Evolutionary conservation across 202 grass and related monocot species (phyloP), one percentile per base, ranked within the genome.

Genomic region (Panicum hallii): DNA sequence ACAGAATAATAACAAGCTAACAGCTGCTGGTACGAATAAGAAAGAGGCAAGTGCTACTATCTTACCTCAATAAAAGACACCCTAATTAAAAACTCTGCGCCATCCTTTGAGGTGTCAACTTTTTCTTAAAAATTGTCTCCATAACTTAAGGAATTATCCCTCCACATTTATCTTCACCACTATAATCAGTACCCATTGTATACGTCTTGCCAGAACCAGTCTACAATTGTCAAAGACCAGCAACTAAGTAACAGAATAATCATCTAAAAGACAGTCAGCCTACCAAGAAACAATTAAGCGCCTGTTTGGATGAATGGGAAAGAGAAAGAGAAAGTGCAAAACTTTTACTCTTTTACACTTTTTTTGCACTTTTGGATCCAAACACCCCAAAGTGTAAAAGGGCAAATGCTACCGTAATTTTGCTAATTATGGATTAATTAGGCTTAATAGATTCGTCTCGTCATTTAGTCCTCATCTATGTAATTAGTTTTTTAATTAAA

Each of bases 101-200:
- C 87, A 49, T 84, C 84, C 68, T 89, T 96, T 81, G 82, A 75
- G 22, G 69, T 57, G 13, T 94, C 86, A 64, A 92, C 86, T 71
- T 96, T 99, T 47, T 26, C 26, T 49, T 91, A 77, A 99, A 99
- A 63, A 99, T 96, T n/a, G 88, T 96, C 9, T 96, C 91, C 91
- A 99, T 99, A 64, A 99, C 93, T 91, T 89, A 88, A 49, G 97
- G 97, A 67, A 99, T 99, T 77, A 99, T 99, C 49, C 93, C 93
- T 55, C 91, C 79, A 55, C 90, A 65, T 62, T 90, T 96, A 23
- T 28, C 45, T 68, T 92, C 97, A 40, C 91, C 91, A 4, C 55
- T 88, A 70, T 91, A 94, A 77, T 96, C 88, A 36, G 97, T 99
- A 28, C 97, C 97, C 93, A 99, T 99, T 23, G 93, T 97, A 60